These are phyloP conservation scores for Passalora sequoiae DNA, from an alignment of 2,329 filamentous ascomycete species.

Conservation along the genomic window DNA sequence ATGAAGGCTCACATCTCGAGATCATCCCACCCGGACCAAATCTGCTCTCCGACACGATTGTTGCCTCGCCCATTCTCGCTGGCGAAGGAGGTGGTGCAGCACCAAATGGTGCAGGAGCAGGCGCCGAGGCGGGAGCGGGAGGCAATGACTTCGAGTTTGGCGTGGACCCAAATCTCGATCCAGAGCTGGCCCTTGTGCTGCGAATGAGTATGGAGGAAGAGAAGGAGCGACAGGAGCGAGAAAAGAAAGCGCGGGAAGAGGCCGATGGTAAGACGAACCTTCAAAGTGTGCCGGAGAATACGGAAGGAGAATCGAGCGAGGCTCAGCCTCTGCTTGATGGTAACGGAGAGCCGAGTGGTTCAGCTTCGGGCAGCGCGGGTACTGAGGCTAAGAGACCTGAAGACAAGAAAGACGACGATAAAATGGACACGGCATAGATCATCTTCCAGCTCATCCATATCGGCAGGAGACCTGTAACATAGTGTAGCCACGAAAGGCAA, in stretches of 20 bases:
- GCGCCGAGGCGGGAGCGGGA: constrained; percentile 46
- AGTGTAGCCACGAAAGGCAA: too few relatives aligned
- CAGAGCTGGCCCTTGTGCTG: constrained; percentile 86
- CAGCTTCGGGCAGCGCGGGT: constrained; percentile 14
- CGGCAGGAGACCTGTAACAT: constrained; percentile 1
- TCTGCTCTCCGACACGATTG: constrained; percentile 84
- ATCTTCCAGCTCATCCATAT: too few relatives aligned
- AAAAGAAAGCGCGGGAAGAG: constrained; percentile 64
- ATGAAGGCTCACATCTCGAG: constrained; percentile 84
- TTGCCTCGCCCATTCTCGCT: constrained; percentile 82
- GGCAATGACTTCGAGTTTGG: constrained; percentile 75
- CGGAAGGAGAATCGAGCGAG: constrained; percentile 56
- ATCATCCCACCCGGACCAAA: constrained; percentile 87
- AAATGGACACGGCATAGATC: constrained; percentile 32
- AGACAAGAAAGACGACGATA: constrained; percentile 27
- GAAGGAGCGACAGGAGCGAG: constrained; percentile 85
- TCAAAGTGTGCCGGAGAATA: constrained; percentile 66
- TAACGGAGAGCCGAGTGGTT: constrained; percentile 23
- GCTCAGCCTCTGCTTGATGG: constrained; percentile 46
- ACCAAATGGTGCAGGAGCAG: constrained; percentile 42
- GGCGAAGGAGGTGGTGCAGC: constrained; percentile 67
- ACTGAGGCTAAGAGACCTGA: constrained; percentile 12
- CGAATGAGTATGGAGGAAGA: constrained; percentile 99
- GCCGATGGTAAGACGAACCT: constrained; percentile 69
- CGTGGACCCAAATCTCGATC: constrained; percentile 85